Conservation (phyloP, 169 alveolate genomes). For the Eimeria maxima region DNA sequence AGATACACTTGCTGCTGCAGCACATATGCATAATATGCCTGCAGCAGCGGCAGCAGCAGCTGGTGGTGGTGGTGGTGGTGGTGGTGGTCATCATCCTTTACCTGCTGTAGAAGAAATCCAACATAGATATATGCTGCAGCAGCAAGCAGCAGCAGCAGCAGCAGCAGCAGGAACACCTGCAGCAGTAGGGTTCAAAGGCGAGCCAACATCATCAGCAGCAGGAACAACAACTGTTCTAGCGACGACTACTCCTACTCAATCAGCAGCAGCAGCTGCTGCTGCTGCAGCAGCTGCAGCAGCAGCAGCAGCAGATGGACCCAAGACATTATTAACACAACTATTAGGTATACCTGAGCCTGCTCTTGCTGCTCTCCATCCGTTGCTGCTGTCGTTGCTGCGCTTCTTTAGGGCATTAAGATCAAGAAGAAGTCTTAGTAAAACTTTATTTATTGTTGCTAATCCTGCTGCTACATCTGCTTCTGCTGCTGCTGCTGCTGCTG, state of each 20-base stretch:
- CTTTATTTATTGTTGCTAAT: slow-evolving; percentile 49
- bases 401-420: slow-evolving; percentile 72
- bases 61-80: too few relatives aligned
- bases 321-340: slow-evolving; percentile 46
- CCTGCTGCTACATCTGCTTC: slow-evolving; percentile 66
- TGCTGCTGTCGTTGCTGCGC: slow-evolving; percentile 76
- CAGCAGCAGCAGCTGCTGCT: background rate
- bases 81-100: too few relatives aligned
- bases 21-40: too few relatives aligned
- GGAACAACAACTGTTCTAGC: slow-evolving; percentile 25
- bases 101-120: too few relatives aligned
- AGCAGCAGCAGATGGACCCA: slow-evolving; percentile 20
- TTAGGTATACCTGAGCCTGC: slow-evolving; percentile 58
- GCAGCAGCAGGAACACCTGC: background rate
- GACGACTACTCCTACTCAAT: background rate
- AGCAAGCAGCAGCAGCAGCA: slow-evolving; percentile 8
- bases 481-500: slow-evolving; percentile 58
- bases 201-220: background rate
- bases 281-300: slow-evolving; percentile 14
- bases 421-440: slow-evolving; percentile 46
- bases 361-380: slow-evolving; percentile 72
- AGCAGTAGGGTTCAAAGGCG: background rate
- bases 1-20: too few relatives aligned
- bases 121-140: background rate
- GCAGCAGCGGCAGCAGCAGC: too few relatives aligned